Base-by-base conservation (phyloP, 202 grass and related monocot genomes). In the Zizania palustris region DNA sequence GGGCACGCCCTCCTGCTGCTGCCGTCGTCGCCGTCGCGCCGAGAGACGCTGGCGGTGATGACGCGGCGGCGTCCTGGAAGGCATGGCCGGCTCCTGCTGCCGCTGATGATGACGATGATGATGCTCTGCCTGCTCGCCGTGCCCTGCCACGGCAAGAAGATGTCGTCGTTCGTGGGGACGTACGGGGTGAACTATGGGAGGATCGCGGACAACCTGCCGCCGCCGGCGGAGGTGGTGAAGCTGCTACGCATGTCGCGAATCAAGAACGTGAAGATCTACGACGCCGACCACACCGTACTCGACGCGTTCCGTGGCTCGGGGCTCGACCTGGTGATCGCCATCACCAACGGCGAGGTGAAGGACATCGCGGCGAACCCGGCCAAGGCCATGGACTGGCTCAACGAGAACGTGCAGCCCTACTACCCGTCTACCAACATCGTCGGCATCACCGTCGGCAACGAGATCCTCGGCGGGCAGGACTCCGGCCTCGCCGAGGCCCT, bases 101-200 rank as follows among this genome's bases (percentile, higher is more conserved):
- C 28, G 34, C 53, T 90, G 57, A 37, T 73, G 49, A 0, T 73
- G 9, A 70, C 88, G 41, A 60, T 88, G 43, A 49, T 82, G 49
- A 19, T 75, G 82, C 80, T 80, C 69, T 63, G 60, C 74, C 58
- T 85, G 67, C 75, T 84, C 22, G 49, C 76, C 51, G 68, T 81
- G 80, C 83, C 84, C 60, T 62, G 65, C 74, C 75, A 83, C 55
- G 88, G 82, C 1, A 51, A 51, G 49, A 51, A 51, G 12, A 35
- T 44, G 4, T 57, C 64, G 15, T 85, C 83, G 64, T 90, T 90
- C 64, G 70, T 86, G 58, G 90, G 90, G 22, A 78, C 81, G 34
- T 86, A 90, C 59, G 91, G 91, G 7, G 65, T 93, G 11, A 93
- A 93, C 82, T 93, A 93, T 65, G 91, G 91, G 0, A 69, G 79